Percentiles rank a stretch among this genome's conserved stretches.
These are phyloP conservation scores for Canna indica DNA, from an alignment of 176 grass and related monocot species.

Conservation along the genomic window DNA sequence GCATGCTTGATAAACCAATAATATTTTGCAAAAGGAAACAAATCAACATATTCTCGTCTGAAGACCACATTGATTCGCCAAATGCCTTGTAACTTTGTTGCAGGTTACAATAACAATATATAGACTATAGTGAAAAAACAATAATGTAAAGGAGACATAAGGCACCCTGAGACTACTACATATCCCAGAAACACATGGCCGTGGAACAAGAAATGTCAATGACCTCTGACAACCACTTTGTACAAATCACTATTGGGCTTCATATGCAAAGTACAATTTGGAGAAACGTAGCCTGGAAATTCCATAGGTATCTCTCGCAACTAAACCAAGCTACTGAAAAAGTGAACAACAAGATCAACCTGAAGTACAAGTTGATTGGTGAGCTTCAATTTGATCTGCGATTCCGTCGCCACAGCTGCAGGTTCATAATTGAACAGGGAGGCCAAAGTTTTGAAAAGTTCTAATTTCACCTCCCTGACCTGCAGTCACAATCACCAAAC, in stretches of 20 bases:
- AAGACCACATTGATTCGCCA: background rate
- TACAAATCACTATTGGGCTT: background rate
- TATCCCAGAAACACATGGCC: background rate
- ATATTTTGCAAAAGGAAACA: too few species aligned
- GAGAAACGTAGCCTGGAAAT: background rate
- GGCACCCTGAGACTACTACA: background rate
- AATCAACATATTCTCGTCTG: background rate
- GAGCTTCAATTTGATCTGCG: background rate
- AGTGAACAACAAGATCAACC: background rate
- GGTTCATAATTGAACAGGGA: constrained; percentile 1
- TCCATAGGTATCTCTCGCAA: too few species aligned
- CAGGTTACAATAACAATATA: background rate
- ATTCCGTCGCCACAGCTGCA: background rate
- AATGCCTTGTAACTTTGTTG: background rate
- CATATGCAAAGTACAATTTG: background rate
- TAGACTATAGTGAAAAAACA: background rate
- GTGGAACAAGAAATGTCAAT: background rate
- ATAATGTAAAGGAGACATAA: background rate
- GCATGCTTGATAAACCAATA: too few species aligned
- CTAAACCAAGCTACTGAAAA: too few species aligned
- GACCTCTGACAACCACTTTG: background rate
- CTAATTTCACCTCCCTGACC: constrained; percentile 11
- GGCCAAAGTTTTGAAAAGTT: constrained; percentile 16
- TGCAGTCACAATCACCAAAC: constrained; percentile 16
- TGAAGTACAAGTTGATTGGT: background rate